Percentiles rank a stretch among this genome's conserved stretches.
Conservation (phyloP, 305 asterid species). For the Fraxinus greggii region DNA sequence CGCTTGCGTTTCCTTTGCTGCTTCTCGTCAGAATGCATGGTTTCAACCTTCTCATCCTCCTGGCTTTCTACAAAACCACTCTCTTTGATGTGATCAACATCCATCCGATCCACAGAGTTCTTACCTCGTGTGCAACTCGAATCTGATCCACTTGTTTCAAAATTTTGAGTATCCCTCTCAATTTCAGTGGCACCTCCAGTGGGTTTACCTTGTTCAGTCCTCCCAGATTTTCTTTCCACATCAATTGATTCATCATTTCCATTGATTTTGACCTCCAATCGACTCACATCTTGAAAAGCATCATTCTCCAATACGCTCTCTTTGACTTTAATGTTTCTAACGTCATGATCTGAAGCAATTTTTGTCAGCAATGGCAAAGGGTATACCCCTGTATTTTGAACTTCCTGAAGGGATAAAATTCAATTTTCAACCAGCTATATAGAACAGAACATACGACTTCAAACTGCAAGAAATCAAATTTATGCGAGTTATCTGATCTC, state of each 20-base stretch:
- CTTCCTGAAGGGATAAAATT: slow-evolving; percentile 43
- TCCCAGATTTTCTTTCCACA: slow-evolving; percentile 36
- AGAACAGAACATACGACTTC: neutral
- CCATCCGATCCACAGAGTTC: slow-evolving; percentile 42
- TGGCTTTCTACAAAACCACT: slow-evolving; percentile 48
- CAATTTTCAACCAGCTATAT: slow-evolving; percentile 15
- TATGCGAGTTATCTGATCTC: neutral
- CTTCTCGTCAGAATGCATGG: slow-evolving; percentile 64
- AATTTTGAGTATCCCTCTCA: slow-evolving; percentile 53
- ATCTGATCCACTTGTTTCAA: slow-evolving; percentile 80
- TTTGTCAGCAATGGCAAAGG: slow-evolving; percentile 38
- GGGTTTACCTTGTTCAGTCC: slow-evolving; percentile 40
- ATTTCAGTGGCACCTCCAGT: slow-evolving; percentile 36
- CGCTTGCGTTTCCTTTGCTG: slow-evolving; percentile 90
- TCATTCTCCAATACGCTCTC: slow-evolving; percentile 37
- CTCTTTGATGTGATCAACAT: slow-evolving; percentile 51
- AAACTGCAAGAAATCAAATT: neutral
- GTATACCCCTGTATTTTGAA: slow-evolving; percentile 40
- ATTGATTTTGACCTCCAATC: slow-evolving; percentile 33
- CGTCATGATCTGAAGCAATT: slow-evolving; percentile 36
- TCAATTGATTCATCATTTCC: slow-evolving; percentile 37
- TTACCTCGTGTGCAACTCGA: slow-evolving; percentile 73
- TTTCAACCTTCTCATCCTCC: slow-evolving; percentile 64
- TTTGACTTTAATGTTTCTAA: slow-evolving; percentile 35
- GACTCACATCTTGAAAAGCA: slow-evolving; percentile 40